Conservation (phyloP, 176 grass and related monocot genomes). For the Cymbopogon citratus region DNA sequence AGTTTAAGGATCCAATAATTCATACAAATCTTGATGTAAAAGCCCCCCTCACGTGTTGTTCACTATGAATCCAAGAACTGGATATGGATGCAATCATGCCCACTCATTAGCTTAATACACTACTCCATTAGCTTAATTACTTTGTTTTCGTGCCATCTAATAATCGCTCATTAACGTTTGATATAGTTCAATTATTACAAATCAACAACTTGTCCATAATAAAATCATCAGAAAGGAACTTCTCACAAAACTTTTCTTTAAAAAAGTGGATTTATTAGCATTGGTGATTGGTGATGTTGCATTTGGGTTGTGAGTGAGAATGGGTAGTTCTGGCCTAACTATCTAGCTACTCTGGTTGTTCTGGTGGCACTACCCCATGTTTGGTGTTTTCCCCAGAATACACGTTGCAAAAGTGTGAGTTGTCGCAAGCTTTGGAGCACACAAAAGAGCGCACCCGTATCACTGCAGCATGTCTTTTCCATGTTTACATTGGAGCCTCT, state of each 20-base stretch:
- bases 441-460: constrained; percentile 16
- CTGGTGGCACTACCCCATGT: constrained; percentile 39
- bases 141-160: not conserved
- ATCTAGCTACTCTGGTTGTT: constrained; percentile 10
- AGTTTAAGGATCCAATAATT: constrained; percentile 17
- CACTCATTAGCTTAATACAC: not conserved
- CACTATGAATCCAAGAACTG: not conserved
- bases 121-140: too few species aligned
- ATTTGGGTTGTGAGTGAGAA: not conserved
- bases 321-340: constrained; percentile 22
- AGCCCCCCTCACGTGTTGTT: not conserved
- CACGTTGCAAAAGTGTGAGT: constrained; percentile 22
- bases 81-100: not conserved
- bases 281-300: not conserved
- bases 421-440: constrained; percentile 30
- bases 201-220: too few species aligned
- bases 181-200: too few species aligned
- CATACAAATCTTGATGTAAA: not conserved
- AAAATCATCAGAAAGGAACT: too few species aligned
- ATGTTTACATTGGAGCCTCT: constrained; percentile 18
- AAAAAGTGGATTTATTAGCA: not conserved
- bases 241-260: too few species aligned
- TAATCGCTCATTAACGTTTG: not conserved
- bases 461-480: constrained; percentile 27
- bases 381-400: constrained; percentile 28